phyloP scores from a whole-genome alignment of 768 basidiomycete species.

The Astraeus odoratus region DNA sequence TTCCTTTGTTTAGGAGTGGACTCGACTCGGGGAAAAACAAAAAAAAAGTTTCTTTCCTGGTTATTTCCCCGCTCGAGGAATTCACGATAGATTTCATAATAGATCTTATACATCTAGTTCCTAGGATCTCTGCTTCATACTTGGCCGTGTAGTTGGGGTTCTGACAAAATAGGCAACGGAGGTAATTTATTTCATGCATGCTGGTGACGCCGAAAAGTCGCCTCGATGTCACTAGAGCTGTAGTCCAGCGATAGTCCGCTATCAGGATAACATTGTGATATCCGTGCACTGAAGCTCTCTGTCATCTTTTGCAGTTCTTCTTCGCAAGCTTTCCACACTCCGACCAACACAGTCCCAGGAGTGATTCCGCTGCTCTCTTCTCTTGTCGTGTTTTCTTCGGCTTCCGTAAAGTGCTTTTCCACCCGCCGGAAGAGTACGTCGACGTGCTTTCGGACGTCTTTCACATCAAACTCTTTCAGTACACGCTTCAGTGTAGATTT shows the following conservation, averaged over 20 bases:
- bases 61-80: no score
- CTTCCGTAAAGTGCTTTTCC: constrained; percentile 92
- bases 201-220: constrained; percentile 65
- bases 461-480: constrained; percentile 76
- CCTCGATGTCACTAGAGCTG: constrained; percentile 64
- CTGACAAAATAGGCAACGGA: no score
- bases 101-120: no score
- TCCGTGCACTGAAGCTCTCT: constrained; percentile 57
- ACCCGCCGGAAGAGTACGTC: constrained; percentile 86
- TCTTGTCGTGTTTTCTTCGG: constrained; percentile 55
- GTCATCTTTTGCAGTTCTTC: constrained; percentile 73
- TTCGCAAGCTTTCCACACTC: constrained; percentile 90
- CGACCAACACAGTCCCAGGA: constrained; percentile 62
- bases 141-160: no score
- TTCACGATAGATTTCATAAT: no score
- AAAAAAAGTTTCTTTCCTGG: no score
- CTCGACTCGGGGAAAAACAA: no score
- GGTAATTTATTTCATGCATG: constrained; percentile 11
- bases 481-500: constrained; percentile 76
- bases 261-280: constrained; percentile 75
- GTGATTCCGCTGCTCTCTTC: constrained; percentile 49
- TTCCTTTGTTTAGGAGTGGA: no score
- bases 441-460: constrained; percentile 85
- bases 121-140: no score
- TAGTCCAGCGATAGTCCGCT: constrained; percentile 71